phyloP scores from a whole-genome alignment of 164 flowering plant genomes.

The Euptelea pleiosperma region DNA sequence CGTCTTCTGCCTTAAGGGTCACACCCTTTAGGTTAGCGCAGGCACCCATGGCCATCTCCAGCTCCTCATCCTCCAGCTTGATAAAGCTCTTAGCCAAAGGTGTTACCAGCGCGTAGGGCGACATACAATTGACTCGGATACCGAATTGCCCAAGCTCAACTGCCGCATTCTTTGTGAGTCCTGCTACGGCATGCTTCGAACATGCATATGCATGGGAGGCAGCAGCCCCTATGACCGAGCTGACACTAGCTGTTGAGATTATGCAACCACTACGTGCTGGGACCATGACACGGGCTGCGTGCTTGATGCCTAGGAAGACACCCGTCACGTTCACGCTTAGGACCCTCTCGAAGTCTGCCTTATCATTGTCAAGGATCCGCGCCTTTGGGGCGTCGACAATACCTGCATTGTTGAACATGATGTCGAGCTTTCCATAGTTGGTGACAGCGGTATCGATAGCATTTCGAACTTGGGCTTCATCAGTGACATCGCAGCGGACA shows the following conservation, averaged over 20 bases:
- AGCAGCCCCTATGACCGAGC: slow-evolving; percentile 23
- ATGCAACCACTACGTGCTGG: slow-evolving; percentile 37
- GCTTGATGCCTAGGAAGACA: slow-evolving; percentile 34
- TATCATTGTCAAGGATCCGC: slow-evolving; percentile 12
- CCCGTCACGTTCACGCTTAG: slow-evolving; percentile 27
- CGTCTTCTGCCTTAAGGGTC: slow-evolving; percentile 16
- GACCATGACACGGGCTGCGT: slow-evolving; percentile 49
- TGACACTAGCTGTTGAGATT: slow-evolving; percentile 28
- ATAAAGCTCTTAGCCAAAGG: slow-evolving; percentile 21
- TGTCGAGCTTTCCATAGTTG: slow-evolving; percentile 34
- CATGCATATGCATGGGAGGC: slow-evolving; percentile 38
- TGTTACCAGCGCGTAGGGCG: slow-evolving; percentile 21
- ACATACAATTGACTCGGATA: slow-evolving; percentile 46
- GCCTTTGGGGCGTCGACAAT: neutral
- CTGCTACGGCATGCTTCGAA: slow-evolving; percentile 44
- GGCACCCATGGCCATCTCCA: neutral
- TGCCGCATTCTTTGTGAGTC: slow-evolving; percentile 33
- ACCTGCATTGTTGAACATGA: slow-evolving; percentile 45
- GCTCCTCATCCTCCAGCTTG: slow-evolving; percentile 11
- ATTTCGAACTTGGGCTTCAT: slow-evolving; percentile 9
- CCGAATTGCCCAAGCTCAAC: slow-evolving; percentile 41
- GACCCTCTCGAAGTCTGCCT: slow-evolving; percentile 23
- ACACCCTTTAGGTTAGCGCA: slow-evolving; percentile 16
- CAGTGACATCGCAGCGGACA: slow-evolving; percentile 10
- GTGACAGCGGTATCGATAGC: slow-evolving; percentile 14